A percentile compares a stretch with the other conserved stretches of the same genome.
phyloP scores from a whole-genome alignment of 2,329 filamentous ascomycete genomes.

The Alternaria angustiovoidea region DNA sequence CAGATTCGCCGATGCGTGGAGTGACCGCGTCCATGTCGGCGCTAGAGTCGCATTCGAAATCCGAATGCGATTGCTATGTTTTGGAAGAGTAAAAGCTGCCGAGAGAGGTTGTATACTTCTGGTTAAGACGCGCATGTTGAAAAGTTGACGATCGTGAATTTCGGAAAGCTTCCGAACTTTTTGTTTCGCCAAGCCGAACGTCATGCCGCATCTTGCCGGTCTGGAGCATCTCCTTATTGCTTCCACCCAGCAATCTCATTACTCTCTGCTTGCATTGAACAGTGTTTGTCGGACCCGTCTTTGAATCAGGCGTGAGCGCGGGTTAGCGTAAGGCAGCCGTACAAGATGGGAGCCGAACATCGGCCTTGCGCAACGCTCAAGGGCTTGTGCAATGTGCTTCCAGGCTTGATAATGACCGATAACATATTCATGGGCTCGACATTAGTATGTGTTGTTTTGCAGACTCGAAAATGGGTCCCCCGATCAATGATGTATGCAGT shows the following conservation, averaged over 20 bases:
- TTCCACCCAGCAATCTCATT: no score
- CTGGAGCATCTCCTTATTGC: neutral
- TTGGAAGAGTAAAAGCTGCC: constrained; percentile 21
- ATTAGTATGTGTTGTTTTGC: neutral
- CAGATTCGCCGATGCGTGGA: constrained; percentile 36
- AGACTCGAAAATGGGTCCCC: no score
- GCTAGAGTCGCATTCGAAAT: neutral
- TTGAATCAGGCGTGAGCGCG: neutral
- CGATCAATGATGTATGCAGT: neutral
- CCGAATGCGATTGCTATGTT: constrained; percentile 18
- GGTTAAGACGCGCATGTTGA: constrained; percentile 27
- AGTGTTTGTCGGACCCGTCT: no score
- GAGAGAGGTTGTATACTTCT: constrained; percentile 22
- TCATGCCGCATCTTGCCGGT: constrained; percentile 17
- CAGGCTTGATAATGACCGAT: no score
- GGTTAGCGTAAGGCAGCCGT: no score
- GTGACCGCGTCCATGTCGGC: constrained; percentile 36
- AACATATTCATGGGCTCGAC: neutral
- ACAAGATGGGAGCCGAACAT: no score
- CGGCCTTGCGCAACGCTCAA: no score
- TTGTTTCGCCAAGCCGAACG: constrained; percentile 23
- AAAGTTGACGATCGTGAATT: constrained; percentile 9
- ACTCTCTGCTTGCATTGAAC: neutral
- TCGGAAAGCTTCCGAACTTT: constrained; percentile 22
- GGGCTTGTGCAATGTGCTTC: no score